Percentiles rank a stretch among this genome's conserved stretches.
phyloP scores from a whole-genome alignment of 1,284 basidiomycete genomes.

The Ustilago sp. region DNA sequence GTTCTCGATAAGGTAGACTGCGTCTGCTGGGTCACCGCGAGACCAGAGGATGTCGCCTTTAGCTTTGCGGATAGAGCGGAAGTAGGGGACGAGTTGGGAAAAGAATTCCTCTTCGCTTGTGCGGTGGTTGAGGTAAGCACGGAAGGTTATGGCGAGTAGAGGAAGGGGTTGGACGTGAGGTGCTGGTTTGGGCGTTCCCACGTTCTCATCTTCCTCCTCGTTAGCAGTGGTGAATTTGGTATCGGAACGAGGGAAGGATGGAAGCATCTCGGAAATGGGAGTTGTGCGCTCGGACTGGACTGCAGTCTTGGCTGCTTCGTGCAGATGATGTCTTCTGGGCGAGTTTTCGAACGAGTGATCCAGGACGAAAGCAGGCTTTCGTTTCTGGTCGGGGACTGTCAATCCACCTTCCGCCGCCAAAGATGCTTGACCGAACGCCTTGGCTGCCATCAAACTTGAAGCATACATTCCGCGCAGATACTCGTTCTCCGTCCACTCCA shows the following conservation, averaged over 20 bases:
- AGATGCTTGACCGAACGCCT: slow-evolving; percentile 66
- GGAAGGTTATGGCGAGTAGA: slow-evolving; percentile 57
- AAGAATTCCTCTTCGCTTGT: slow-evolving; percentile 66
- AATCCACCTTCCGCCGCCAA: slow-evolving; percentile 72
- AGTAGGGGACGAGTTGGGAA: slow-evolving; percentile 76
- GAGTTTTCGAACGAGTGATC: slow-evolving; percentile 78
- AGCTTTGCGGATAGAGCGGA: slow-evolving; percentile 76
- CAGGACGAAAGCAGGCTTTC: slow-evolving; percentile 66
- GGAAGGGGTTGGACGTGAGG: slow-evolving; percentile 50
- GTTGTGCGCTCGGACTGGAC: slow-evolving; percentile 39
- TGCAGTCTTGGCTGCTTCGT: slow-evolving; percentile 76
- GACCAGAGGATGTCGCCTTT: slow-evolving; percentile 79
- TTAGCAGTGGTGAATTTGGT: background rate
- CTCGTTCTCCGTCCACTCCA: slow-evolving; percentile 80
- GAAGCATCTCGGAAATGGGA: slow-evolving; percentile 31
- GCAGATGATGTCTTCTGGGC: slow-evolving; percentile 80
- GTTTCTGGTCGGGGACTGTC: slow-evolving; percentile 63
- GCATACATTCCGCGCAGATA: slow-evolving; percentile 70
- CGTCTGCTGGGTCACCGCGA: slow-evolving; percentile 79
- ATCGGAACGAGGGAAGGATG: background rate
- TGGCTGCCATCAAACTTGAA: slow-evolving; percentile 65
- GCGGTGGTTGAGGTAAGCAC: slow-evolving; percentile 43
- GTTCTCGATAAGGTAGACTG: slow-evolving; percentile 65
- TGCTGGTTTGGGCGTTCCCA: background rate
- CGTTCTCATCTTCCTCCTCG: background rate